Evolutionary conservation across 352 stramenopile genomes (phyloP), one percentile per base, ranked within the genome.

Genomic region (Phytophthora megakarya): DNA sequence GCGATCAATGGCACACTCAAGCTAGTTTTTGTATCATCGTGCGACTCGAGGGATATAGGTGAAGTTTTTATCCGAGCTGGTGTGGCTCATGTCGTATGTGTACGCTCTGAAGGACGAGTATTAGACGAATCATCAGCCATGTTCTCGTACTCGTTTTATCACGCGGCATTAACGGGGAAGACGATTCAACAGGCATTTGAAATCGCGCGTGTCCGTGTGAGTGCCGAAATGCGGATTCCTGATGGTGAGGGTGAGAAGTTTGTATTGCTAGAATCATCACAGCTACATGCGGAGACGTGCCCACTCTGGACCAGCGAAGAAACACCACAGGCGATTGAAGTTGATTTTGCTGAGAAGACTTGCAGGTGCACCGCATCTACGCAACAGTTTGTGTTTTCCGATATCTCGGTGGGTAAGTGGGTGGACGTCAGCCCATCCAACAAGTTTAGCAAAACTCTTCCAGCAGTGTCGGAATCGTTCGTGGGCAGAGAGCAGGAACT

Each of bases 1-100:
- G 32, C 58, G 2, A 43, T 49, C 9, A 67, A 66, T 21, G 68
- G 74, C 11, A 87, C 78, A 5, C 70, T 93, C 32, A 93, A 92
- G 61, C 67, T 93, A 19, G 82, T 93, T 5, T 90, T 93, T 58
- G 85, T 93, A 33, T 93, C 85, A 23, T 92, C 82, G 1, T 93
- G 85, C 57, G 79, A 93, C 48, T 93, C 85, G 13, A 75, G 63
- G 22, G 82, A 89, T 46, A 81, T 93, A n/a, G 85, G 85, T 28
- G 79, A 86, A 55, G 82, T 93, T 7, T 93, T 93, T 46, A 84
- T 93, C 23, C 77, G 88, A 50, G 85, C 85, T 5, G 85, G 85
- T 4, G 85, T 92, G 7, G 70, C 80, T 6, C 83, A 93, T 57
- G 85, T 93, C 37, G 85, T 93, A 21, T 93, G 85, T 46, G 85